These are phyloP conservation scores for Chenopodium album DNA, from an alignment of 148 eudicot genomes.

Conservation along the genomic window DNA sequence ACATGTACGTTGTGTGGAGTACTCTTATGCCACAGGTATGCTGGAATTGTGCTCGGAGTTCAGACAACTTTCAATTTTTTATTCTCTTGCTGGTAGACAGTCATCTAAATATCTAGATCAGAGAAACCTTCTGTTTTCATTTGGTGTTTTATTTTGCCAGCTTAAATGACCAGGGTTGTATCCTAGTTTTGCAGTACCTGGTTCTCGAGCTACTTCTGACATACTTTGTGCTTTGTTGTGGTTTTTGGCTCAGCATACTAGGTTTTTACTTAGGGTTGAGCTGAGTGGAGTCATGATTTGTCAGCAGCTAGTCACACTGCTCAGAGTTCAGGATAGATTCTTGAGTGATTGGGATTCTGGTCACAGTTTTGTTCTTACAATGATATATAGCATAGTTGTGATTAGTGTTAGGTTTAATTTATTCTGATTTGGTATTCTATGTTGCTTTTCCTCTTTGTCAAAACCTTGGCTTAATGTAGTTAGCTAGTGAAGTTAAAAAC, in stretches of 20 bases:
- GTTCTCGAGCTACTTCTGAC: neutral
- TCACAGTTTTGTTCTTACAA: neutral
- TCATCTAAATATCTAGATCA: neutral
- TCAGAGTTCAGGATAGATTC: neutral
- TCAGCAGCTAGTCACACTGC: slow-evolving; percentile 7
- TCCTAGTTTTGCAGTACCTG: neutral
- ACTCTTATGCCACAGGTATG: slow-evolving; percentile 82
- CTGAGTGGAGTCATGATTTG: neutral
- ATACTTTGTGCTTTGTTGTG: no score
- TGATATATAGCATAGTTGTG: neutral
- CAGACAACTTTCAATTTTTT: neutral
- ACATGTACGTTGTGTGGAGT: slow-evolving; percentile 90
- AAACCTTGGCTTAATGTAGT: neutral
- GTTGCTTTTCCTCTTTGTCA: neutral
- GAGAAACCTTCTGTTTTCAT: neutral
- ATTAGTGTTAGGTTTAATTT: neutral
- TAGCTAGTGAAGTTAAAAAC: neutral
- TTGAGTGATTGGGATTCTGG: neutral
- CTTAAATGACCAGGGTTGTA: neutral
- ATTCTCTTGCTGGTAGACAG: neutral
- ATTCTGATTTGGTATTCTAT: neutral
- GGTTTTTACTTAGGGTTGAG: neutral
- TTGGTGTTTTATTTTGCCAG: neutral
- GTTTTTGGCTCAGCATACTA: neutral
- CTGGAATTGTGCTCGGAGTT: neutral